Base-by-base conservation (phyloP, 305 asterid genomes). In the Fraxinus platypoda region DNA sequence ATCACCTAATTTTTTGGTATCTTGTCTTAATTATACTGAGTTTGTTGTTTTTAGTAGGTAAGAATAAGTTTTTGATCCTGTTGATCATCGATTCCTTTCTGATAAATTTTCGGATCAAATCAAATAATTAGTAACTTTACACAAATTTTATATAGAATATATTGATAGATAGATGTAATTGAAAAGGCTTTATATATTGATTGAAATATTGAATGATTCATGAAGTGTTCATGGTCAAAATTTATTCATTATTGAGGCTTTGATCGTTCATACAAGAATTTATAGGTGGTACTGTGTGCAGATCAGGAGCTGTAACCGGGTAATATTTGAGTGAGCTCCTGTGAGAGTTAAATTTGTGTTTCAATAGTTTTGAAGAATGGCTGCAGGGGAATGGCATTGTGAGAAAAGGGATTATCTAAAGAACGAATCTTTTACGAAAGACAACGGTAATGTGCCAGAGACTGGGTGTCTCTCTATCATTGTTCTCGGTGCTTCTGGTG, bases 401-500 rank as follows among this genome's bases (percentile, higher is more conserved):
- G 97, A 94, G 81, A 86, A 88, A 82, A 91, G 99, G 80, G 80
- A 86, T 28, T 30, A 85, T 49, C 26, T 82, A 9, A 91, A 89
- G 88, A 78, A 71, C 28, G 98, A 91, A 2, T 89, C 99, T 43
- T 86, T 91, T 80, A 46, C 87, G 4, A 83, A 86, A 83, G 91
- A 85, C 1, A 82, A 83, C 28, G 91, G 86, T 80, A 90, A 79
- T 87, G 89, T 83, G 31, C 85, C 90, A 17, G 98, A 96, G 83
- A 86, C 91, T 76, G 98, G 97, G 15, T 89, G 92, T 82, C 97
- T 96, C 49, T 93, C 99, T 26, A 88, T 96, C 77, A 84, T 92
- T 75, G 98, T 94, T 85, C 98, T 95, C 31, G 99, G 99, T 76
- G 99, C 99, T 80, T 95, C 99, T 7, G 99, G 99, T 79, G 99